Percentiles rank a stretch among this genome's conserved stretches.
Conservation (phyloP, 139 green algal genomes). For the Coelastrella sp. region DNA sequence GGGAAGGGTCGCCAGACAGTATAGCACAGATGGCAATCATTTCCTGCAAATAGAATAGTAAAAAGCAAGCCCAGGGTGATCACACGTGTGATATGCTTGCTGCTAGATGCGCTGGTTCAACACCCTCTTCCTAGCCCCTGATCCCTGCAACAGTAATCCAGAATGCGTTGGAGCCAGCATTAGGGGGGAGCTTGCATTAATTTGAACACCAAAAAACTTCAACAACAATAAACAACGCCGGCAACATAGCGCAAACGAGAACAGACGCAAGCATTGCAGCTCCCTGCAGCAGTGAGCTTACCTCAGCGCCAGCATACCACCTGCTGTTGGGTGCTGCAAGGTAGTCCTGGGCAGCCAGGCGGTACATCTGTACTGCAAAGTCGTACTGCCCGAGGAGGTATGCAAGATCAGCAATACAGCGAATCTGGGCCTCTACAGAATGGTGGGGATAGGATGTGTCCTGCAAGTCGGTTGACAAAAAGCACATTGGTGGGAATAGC, state of each 20-base stretch:
- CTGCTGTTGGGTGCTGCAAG: constrained; percentile 54
- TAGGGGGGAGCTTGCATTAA: neutral
- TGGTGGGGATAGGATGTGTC: constrained; percentile 55
- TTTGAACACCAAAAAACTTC: neutral
- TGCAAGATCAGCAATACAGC: constrained; percentile 85
- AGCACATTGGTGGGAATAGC: neutral
- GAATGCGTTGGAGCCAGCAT: too few species aligned
- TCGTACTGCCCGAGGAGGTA: constrained; percentile 91
- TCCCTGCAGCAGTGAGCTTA: neutral
- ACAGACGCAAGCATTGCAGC: neutral
- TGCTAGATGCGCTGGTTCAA: too few species aligned
- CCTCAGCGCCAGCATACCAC: constrained; percentile 88
- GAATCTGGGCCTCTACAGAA: constrained; percentile 84
- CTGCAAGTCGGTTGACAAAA: neutral
- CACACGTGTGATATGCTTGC: too few species aligned
- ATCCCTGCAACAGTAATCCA: too few species aligned
- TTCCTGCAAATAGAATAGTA: constrained; percentile 59
- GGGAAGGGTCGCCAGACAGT: constrained; percentile 39
- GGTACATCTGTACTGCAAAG: constrained; percentile 81
- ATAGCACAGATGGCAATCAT: constrained; percentile 65
- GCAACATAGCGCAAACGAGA: neutral
- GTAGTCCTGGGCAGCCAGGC: constrained; percentile 76
- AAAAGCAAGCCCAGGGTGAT: too few species aligned
- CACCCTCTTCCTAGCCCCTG: too few species aligned
- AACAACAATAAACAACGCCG: neutral